phyloP scores from a whole-genome alignment of 208 protist genomes.

The Leishmania tropica region DNA sequence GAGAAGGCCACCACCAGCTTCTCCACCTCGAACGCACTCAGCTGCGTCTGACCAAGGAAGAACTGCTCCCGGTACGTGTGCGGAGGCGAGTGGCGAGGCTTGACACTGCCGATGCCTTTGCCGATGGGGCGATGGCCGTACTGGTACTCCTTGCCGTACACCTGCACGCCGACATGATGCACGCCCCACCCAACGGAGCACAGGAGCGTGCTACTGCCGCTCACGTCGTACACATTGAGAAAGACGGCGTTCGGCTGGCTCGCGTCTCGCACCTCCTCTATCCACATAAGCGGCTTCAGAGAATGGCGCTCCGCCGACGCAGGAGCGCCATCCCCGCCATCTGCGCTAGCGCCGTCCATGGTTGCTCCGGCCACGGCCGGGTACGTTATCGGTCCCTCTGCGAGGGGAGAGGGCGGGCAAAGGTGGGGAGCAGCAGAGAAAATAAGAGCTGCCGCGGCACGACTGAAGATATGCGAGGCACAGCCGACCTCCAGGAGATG shows the following conservation, averaged over 20 bases:
- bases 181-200: constrained; percentile 45
- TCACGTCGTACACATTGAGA: constrained; percentile 72
- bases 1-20: constrained; percentile 29
- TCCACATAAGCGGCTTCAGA: not conserved
- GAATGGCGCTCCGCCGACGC: not conserved
- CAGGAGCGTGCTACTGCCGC: constrained; percentile 37
- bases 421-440: too few relatives aligned
- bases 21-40: constrained; percentile 29
- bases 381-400: too few relatives aligned
- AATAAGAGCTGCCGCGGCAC: too few relatives aligned
- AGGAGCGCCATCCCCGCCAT: too few relatives aligned
- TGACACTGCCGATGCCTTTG: constrained; percentile 40
- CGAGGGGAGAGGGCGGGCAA: too few relatives aligned
- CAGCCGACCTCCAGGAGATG: too few relatives aligned
- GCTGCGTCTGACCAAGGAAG: constrained; percentile 45
- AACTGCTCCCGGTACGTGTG: constrained; percentile 68
- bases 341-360: too few relatives aligned
- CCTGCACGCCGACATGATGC: constrained; percentile 66
- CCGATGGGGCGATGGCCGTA: constrained; percentile 44
- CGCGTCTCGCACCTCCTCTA: constrained; percentile 5
- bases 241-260: constrained; percentile 39
- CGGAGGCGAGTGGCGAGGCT: constrained; percentile 39
- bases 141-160: constrained; percentile 58
- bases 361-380: too few relatives aligned
- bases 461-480: too few relatives aligned